These are phyloP conservation scores for Ploettnerulaceae sp. DNA, from an alignment of 2,329 filamentous ascomycete species.

Conservation along the genomic window DNA sequence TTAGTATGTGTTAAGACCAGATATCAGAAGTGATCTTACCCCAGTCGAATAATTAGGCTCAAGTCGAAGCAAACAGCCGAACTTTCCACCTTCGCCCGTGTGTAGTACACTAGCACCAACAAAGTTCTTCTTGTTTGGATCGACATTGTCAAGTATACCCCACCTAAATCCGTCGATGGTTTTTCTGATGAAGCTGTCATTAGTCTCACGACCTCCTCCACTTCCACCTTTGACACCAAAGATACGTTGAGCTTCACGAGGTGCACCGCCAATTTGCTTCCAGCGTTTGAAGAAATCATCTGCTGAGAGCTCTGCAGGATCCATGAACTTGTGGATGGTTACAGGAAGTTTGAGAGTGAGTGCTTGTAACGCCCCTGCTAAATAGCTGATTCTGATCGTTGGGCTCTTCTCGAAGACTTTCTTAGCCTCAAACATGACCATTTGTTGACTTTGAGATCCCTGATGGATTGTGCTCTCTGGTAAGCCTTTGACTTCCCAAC, in stretches of 20 bases:
- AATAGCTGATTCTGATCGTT: constrained; percentile 89
- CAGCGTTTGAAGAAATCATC: constrained; percentile 99
- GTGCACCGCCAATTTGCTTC: constrained; percentile 92
- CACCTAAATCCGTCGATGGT: constrained; percentile 83
- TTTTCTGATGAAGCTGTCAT: constrained; percentile 63
- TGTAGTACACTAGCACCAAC: constrained; percentile 86
- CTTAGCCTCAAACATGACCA: constrained; percentile 88
- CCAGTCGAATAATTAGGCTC: constrained; percentile 91
- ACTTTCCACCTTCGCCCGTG: constrained; percentile 80
- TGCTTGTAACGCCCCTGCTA: constrained; percentile 88
- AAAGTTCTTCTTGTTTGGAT: constrained; percentile 89
- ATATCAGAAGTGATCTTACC: constrained; percentile 50
- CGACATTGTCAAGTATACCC: constrained; percentile 79
- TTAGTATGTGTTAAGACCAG: constrained; percentile 14
- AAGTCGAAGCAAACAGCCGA: constrained; percentile 85
- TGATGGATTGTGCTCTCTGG: constrained; percentile 76
- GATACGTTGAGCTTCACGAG: constrained; percentile 82
- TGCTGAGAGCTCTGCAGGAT: constrained; percentile 74
- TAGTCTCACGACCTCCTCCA: constrained; percentile 59
- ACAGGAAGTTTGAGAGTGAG: constrained; percentile 88
- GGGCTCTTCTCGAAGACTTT: constrained; percentile 77
- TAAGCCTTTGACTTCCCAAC: constrained; percentile 81
- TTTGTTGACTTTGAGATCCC: constrained; percentile 80
- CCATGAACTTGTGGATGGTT: constrained; percentile 93
- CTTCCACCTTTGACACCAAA: constrained; percentile 60